phyloP scores from a whole-genome alignment of 1,284 basidiomycete genomes.

The Ganoderma sp. region DNA sequence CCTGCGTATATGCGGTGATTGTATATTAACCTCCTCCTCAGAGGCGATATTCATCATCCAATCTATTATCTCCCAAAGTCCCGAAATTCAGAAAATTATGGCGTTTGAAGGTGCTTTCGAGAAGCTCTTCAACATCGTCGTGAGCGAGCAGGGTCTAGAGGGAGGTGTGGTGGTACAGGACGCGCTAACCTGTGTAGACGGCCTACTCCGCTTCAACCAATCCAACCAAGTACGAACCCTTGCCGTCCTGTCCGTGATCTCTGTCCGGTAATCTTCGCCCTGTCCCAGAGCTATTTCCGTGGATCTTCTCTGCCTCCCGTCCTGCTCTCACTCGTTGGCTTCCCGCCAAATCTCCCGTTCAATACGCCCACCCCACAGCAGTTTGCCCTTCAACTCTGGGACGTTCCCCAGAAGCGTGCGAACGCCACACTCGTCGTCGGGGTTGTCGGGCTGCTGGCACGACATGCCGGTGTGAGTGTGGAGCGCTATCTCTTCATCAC shows the following conservation, averaged over 20 bases:
- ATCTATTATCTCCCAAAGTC: slow-evolving; percentile 82
- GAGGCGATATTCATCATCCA: slow-evolving; percentile 87
- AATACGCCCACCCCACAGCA: slow-evolving; percentile 82
- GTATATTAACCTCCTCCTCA: slow-evolving; percentile 17
- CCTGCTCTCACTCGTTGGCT: slow-evolving; percentile 89
- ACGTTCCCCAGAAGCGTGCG: slow-evolving; percentile 75
- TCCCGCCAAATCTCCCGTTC: slow-evolving; percentile 73
- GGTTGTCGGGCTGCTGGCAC: slow-evolving; percentile 80
- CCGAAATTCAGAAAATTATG: slow-evolving; percentile 96
- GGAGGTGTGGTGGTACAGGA: slow-evolving; percentile 90
- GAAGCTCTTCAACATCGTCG: slow-evolving; percentile 89
- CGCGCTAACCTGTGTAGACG: slow-evolving; percentile 85
- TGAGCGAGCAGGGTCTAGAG: slow-evolving; percentile 89
- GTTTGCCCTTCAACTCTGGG: slow-evolving; percentile 97
- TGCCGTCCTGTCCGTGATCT: slow-evolving; percentile 26
- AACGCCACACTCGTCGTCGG: slow-evolving; percentile 77
- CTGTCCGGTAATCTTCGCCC: slow-evolving; percentile 13
- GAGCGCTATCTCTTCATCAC: neutral
- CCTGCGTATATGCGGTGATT: slow-evolving; percentile 3
- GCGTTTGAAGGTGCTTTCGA: slow-evolving; percentile 98
- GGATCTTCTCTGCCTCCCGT: slow-evolving; percentile 89
- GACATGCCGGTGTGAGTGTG: slow-evolving; percentile 69
- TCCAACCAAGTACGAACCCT: slow-evolving; percentile 85
- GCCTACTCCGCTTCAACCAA: slow-evolving; percentile 88
- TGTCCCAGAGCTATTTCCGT: slow-evolving; percentile 89